Percentiles rank a stretch among this genome's conserved stretches.
Conservation (phyloP, 2,329 filamentous ascomycete genomes). For the Endoconidiophora polonica region DNA sequence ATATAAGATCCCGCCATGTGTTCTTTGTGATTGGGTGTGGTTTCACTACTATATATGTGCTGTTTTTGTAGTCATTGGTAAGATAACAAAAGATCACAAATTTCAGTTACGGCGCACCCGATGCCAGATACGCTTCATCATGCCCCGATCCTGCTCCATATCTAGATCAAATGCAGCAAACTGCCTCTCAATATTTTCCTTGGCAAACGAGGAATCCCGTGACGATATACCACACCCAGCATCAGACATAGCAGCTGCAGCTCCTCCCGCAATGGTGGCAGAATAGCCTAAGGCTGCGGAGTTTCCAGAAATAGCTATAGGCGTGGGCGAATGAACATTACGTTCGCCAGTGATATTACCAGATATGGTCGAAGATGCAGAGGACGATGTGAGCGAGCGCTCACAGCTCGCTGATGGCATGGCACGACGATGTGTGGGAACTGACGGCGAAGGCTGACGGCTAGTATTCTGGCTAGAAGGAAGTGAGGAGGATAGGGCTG, state of each 20-base stretch:
- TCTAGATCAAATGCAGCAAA: conserved; percentile 37
- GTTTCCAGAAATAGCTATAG: not conserved
- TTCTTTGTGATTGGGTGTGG: not conserved
- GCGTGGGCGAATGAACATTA: not conserved
- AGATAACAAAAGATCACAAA: too few species aligned
- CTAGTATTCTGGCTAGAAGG: conserved; percentile 6
- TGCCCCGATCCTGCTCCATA: conserved; percentile 32
- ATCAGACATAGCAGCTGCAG: conserved; percentile 19
- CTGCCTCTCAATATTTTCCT: conserved; percentile 37
- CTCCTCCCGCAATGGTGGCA: conserved; percentile 14
- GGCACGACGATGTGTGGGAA: not conserved
- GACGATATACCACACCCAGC: not conserved
- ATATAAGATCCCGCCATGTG: not conserved
- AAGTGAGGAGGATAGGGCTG: not conserved
- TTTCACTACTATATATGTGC: too few species aligned
- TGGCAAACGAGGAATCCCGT: conserved; percentile 20
- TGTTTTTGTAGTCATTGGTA: too few species aligned
- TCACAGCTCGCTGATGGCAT: not conserved
- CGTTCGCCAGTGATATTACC: not conserved
- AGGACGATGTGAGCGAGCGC: not conserved
- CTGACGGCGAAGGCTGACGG: conserved; percentile 2
- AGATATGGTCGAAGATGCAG: not conserved
- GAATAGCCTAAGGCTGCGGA: not conserved
- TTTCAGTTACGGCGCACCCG: conserved; percentile 24
- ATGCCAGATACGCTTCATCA: conserved; percentile 50